Conservation (phyloP, 1,284 basidiomycete species). For the Trichosporon ovoides region DNA sequence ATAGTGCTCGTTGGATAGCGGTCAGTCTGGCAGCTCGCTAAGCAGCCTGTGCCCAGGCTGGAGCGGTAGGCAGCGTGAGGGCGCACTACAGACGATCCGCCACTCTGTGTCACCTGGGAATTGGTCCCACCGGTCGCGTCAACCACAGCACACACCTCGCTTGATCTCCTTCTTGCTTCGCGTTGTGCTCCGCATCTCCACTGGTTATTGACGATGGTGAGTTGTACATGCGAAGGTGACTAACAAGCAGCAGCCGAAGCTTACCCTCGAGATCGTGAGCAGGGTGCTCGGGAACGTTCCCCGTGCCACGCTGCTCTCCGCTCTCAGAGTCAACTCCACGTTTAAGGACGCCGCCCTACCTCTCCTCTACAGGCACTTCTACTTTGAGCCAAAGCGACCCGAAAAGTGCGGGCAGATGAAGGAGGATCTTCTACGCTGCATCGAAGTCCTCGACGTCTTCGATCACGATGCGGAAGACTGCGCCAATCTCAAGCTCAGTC, state of each 20-base stretch:
- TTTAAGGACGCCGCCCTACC: background rate
- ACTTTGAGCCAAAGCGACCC: background rate
- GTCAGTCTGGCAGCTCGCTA: no score
- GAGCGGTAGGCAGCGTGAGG: no score
- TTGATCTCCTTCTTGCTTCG: no score
- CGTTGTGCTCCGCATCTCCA: no score
- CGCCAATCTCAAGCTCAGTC: background rate
- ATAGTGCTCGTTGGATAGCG: no score
- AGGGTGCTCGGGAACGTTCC: background rate
- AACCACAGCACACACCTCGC: no score
- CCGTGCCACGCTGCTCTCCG: background rate
- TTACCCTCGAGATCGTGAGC: background rate
- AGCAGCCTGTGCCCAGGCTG: no score
- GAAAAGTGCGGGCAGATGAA: background rate
- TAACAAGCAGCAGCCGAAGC: background rate
- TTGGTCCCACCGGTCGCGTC: no score
- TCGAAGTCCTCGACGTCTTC: background rate
- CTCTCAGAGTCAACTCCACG: background rate
- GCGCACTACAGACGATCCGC: no score
- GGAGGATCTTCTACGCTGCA: background rate
- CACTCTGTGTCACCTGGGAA: no score
- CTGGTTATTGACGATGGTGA: no score
- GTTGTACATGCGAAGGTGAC: background rate
- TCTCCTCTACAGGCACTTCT: background rate
- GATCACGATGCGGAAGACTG: background rate